Percentiles rank a stretch among this genome's conserved stretches.
Evolutionary conservation across 2,329 filamentous ascomycete genomes (phyloP).

Genomic region (Westerdykella sp.): DNA sequence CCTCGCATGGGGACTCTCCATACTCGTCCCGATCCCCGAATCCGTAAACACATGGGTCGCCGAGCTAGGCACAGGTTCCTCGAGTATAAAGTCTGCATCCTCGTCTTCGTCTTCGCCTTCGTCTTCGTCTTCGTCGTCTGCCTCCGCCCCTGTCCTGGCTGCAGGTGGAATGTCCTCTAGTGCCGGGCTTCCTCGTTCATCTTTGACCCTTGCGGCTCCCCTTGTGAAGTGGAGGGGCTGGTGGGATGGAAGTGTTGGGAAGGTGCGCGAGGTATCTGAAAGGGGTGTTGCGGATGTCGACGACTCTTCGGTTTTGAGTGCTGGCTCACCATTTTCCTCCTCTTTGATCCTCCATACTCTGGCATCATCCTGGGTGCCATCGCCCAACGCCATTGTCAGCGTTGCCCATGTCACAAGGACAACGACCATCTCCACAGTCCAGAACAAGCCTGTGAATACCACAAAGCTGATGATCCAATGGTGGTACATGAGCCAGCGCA

Average conservation of each 20-base stretch:
- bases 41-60: slow-evolving; percentile 25
- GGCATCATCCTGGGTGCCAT: slow-evolving; percentile 5
- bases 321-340: slow-evolving; percentile 7
- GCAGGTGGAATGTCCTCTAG: slow-evolving; percentile 18
- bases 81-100: slow-evolving; percentile 40
- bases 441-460: slow-evolving; percentile 66
- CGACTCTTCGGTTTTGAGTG: slow-evolving; percentile 11
- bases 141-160: slow-evolving; percentile 32
- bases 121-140: slow-evolving; percentile 30
- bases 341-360: slow-evolving; percentile 13
- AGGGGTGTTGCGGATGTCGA: slow-evolving; percentile 19
- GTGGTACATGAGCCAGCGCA: slow-evolving; percentile 74
- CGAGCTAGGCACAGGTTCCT: slow-evolving; percentile 16
- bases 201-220: slow-evolving; percentile 12
- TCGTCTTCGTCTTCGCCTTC: slow-evolving; percentile 32
- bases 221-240: no score
- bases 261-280: slow-evolving; percentile 45
- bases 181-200: slow-evolving; percentile 9
- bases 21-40: slow-evolving; percentile 45
- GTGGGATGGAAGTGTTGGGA: slow-evolving; percentile 39
- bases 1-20: slow-evolving; percentile 35
- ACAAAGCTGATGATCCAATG: slow-evolving; percentile 66
- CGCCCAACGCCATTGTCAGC: slow-evolving; percentile 41
- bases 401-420: slow-evolving; percentile 60
- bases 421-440: slow-evolving; percentile 65